Base-by-base conservation (phyloP, 2,329 filamentous ascomycete genomes). In the Penicillium capsulatum region DNA sequence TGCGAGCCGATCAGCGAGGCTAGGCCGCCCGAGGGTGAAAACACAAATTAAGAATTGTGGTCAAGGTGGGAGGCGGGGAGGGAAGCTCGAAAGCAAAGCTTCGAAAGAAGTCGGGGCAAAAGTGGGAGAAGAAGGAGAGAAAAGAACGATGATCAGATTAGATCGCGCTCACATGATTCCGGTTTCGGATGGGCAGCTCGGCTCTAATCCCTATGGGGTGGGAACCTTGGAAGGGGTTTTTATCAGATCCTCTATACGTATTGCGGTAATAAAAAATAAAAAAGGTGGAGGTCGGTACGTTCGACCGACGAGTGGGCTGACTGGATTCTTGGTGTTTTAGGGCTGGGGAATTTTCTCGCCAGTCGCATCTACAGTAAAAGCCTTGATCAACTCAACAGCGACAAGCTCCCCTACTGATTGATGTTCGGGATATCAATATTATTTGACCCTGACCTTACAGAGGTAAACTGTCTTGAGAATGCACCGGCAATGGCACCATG, bases 1-100 rank as follows among this genome's bases (percentile, higher is more conserved):
- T 59, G 44, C 50, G 47, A 59, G 45, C 53, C 52, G 49, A 50
- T 53, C 57, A 57, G 55, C 60, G 60, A 62, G 54, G 47, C 34
- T 19, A 31, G 26, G 31, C 36, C 14, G 32, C 35, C n/a, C 26
- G 37, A 37, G 40, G 38, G 13, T n/a, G 31, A 16, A 34, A 13
- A 19, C 33, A 17, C 36, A 31, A 33, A 9, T 13, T 33, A 37
- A 31, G 28, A 27, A 15, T 17, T 36, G 38, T 15, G 7, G 15
- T 20, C n/a, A 31, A 16, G 9, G 15, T 33, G 26, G 19, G 13
- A 34, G 17, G 10, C 17, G 20, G 31, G 32, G 8, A 35, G 7
- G 9, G 17, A 31, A 17, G 19, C 9, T 30, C 31, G 42, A 48
- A 36, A 40, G 36, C 10, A 28, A 38, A 35, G 34, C 36, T 15